These are phyloP conservation scores for Podospora tetraspora DNA, from an alignment of 495 filamentous ascomycete species.

Conservation along the genomic window DNA sequence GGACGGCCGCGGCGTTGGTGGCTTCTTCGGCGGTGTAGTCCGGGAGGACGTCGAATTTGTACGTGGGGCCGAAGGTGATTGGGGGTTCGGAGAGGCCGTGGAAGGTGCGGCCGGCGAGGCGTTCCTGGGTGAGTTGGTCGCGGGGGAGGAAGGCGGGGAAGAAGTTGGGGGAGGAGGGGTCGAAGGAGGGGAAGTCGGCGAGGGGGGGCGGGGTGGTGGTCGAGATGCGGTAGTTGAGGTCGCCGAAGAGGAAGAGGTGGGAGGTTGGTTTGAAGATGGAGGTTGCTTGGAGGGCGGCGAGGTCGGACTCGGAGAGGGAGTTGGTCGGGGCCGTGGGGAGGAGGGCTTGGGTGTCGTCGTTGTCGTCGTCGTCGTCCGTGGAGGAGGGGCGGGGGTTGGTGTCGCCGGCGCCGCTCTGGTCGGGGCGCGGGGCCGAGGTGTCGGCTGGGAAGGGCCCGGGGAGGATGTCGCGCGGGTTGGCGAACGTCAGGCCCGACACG, in stretches of 20 bases:
- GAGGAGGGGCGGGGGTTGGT: conserved; percentile 7
- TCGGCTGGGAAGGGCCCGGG: conserved; percentile 19
- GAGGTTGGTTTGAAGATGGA: conserved; percentile 66
- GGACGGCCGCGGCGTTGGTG: conserved; percentile 16
- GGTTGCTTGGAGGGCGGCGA: conserved; percentile 30
- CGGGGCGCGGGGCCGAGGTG: conserved; percentile 11
- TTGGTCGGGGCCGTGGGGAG: background rate
- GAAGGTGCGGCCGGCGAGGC: conserved; percentile 55
- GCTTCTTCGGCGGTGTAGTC: conserved; percentile 15
- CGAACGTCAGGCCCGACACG: conserved; percentile 72
- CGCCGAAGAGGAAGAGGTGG: conserved; percentile 82
- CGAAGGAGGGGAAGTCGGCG: conserved; percentile 54
- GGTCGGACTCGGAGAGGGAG: conserved; percentile 10
- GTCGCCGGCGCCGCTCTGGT: conserved; percentile 23
- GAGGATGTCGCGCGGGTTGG: conserved; percentile 34
- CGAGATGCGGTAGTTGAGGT: conserved; percentile 89
- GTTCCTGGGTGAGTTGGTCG: conserved; percentile 76
- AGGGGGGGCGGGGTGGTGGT: conserved; percentile 49
- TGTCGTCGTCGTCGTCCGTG: conserved; percentile 24
- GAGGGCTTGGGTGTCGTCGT: conserved; percentile 11
- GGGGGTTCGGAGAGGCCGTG: conserved; percentile 71
- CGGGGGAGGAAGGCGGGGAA: conserved; percentile 53
- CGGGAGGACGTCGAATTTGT: conserved; percentile 58
- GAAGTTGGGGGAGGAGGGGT: conserved; percentile 46
- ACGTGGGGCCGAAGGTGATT: conserved; percentile 83